Conservation (phyloP, 768 basidiomycete genomes). For the Trametes cinnabarina region DNA sequence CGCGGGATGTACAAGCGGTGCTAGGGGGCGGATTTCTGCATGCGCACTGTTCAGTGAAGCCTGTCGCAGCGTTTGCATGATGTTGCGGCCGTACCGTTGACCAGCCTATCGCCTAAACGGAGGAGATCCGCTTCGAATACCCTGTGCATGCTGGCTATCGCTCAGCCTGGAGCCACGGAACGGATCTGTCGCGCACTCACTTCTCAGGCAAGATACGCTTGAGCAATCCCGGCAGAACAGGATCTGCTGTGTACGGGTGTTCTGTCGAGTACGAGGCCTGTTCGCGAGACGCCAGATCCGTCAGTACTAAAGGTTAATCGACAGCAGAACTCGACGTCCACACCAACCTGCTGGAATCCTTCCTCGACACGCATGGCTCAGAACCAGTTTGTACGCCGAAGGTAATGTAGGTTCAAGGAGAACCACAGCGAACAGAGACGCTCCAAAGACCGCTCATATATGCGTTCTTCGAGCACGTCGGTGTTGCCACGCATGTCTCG, state of each 20-base stretch:
- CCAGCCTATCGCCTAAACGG: slow-evolving; percentile 51
- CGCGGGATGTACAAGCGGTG: slow-evolving; percentile 44
- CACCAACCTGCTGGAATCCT: slow-evolving; percentile 57
- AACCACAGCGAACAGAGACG: too few species aligned
- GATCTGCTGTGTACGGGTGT: slow-evolving; percentile 60
- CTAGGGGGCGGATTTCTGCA: slow-evolving; percentile 47
- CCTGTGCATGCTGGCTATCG: slow-evolving; percentile 31
- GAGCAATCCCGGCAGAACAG: slow-evolving; percentile 56
- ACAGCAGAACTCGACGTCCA: not conserved
- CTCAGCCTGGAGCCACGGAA: not conserved
- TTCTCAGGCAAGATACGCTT: slow-evolving; percentile 49
- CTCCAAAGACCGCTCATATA: too few species aligned
- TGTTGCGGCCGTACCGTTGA: too few species aligned
- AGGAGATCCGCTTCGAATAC: slow-evolving; percentile 59
- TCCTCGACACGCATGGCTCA: slow-evolving; percentile 55
- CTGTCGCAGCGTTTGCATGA: too few species aligned
- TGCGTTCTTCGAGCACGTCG: not conserved
- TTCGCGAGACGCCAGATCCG: not conserved
- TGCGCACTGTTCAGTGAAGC: not conserved
- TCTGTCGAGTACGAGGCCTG: slow-evolving; percentile 52
- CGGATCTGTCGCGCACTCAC: not conserved
- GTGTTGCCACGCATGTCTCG: not conserved
- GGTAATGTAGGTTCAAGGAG: too few species aligned
- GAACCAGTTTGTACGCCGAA: too few species aligned
- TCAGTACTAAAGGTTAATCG: not conserved